phyloP scores from a whole-genome alignment of 176 grass and related monocot species.

The Chrysopogon serrulatus region DNA sequence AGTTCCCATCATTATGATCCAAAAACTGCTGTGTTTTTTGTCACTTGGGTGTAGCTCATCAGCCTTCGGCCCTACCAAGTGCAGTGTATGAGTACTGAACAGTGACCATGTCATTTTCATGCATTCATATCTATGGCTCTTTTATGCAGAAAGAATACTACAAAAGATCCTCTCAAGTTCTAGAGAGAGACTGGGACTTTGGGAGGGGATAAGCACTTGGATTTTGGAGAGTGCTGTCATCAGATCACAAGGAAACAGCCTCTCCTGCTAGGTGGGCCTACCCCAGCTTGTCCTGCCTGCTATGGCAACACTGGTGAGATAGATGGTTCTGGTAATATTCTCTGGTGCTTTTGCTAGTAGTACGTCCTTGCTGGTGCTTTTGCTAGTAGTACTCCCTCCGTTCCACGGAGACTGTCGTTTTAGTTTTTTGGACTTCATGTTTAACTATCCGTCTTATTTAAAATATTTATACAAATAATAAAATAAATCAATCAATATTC shows the following conservation, averaged over 20 bases:
- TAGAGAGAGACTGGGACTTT: neutral
- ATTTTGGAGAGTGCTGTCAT: slow-evolving; percentile 5
- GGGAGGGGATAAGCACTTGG: slow-evolving; percentile 18
- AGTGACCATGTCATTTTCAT: slow-evolving; percentile 19
- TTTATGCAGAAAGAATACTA: slow-evolving; percentile 24
- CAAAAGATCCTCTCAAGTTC: slow-evolving; percentile 20
- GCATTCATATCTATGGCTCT: slow-evolving; percentile 4
- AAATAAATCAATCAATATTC: too few species aligned
- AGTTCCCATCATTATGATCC: slow-evolving; percentile 19
- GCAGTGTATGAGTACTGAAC: neutral
- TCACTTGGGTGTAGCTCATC: neutral
- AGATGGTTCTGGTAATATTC: slow-evolving; percentile 36
- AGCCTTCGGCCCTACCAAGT: slow-evolving; percentile 1
- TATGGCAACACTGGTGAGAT: slow-evolving; percentile 5
- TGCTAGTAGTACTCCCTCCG: too few species aligned
- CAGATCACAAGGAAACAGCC: slow-evolving; percentile 15
- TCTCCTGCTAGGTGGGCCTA: neutral
- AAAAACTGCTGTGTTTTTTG: neutral
- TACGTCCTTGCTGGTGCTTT: neutral
- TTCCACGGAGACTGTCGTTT: too few species aligned
- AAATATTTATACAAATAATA: too few species aligned
- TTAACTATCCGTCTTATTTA: too few species aligned
- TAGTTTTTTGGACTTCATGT: too few species aligned
- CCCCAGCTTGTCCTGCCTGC: slow-evolving; percentile 6
- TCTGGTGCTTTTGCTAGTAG: neutral